Conservation (phyloP, 225 moss, liverwort and hornwort genomes). For the Polytrichum commune region DNA sequence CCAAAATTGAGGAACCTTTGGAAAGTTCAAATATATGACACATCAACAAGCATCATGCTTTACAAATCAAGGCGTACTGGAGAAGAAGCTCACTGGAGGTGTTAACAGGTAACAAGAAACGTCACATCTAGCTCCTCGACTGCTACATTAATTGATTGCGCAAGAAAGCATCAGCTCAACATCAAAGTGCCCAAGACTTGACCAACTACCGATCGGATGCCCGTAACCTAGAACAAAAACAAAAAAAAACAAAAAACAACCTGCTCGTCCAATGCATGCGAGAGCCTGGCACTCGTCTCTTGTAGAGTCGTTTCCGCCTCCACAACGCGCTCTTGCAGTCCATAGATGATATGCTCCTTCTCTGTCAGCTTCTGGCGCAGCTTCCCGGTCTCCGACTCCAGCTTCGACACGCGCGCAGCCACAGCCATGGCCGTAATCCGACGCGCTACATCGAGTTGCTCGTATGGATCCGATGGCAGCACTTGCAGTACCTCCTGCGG, state of each 20-base stretch:
- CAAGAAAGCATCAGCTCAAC: no score
- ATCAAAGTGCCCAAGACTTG: not conserved
- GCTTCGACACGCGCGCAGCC: conserved; percentile 66
- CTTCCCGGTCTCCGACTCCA: conserved; percentile 72
- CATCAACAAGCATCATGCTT: no score
- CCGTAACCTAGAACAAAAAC: no score
- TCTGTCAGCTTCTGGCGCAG: conserved; percentile 79
- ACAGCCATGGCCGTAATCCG: conserved; percentile 90
- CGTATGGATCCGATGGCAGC: conserved; percentile 83
- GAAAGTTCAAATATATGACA: no score
- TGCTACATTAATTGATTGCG: no score
- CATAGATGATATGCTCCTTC: conserved; percentile 70
- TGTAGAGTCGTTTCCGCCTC: conserved; percentile 72
- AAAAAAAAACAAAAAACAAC: conserved; percentile 1
- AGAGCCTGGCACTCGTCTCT: conserved; percentile 74
- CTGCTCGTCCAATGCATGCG: conserved; percentile 74
- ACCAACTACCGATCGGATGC: no score
- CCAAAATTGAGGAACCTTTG: no score
- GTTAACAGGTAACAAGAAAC: no score
- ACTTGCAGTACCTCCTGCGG: conserved; percentile 74
- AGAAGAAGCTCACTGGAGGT: no score
- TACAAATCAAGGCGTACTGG: no score
- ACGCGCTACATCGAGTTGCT: conserved; percentile 87
- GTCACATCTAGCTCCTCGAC: no score
- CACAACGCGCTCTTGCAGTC: conserved; percentile 69